These are phyloP conservation scores for Nicotiana otophora DNA, from an alignment of 257 asterid genomes.

Conservation along the genomic window DNA sequence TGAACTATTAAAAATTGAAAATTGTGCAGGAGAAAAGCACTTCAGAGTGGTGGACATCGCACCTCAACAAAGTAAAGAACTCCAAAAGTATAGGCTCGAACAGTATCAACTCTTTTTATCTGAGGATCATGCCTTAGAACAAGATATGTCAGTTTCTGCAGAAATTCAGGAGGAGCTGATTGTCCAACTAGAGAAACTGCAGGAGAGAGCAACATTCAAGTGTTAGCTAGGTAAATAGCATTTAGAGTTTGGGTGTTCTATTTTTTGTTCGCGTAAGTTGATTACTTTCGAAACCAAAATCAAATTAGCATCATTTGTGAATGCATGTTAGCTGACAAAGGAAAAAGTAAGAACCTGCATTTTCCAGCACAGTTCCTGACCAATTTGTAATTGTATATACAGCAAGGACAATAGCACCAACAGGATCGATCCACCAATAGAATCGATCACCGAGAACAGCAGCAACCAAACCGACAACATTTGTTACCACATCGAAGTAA, in stretches of 20 bases:
- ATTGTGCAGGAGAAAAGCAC: not conserved
- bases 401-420: conserved; percentile 52
- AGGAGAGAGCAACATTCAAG: conserved; percentile 4
- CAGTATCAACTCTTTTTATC: conserved; percentile 65
- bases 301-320: not conserved
- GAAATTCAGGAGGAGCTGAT: conserved; percentile 70
- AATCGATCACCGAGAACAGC: conserved; percentile 49
- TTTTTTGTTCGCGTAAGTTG: not conserved
- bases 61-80: conserved; percentile 78
- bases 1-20: not conserved
- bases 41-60: not conserved
- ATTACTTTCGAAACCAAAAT: not conserved
- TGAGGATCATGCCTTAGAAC: conserved; percentile 54
- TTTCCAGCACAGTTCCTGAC: conserved; percentile 60
- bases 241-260: not conserved
- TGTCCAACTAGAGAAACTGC: conserved; percentile 82
- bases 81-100: conserved; percentile 73
- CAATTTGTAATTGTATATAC: conserved; percentile 49
- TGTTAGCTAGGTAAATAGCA: conserved; percentile 36
- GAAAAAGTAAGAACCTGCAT: conserved; percentile 37
- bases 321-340: not conserved
- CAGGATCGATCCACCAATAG: conserved; percentile 71
- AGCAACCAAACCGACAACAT: conserved; percentile 50
- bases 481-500: conserved; percentile 67
- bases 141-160: conserved; percentile 77